Evolutionary conservation across 176 grass and related monocot genomes (phyloP).

Genomic region (Oropetium thomaeum): DNA sequence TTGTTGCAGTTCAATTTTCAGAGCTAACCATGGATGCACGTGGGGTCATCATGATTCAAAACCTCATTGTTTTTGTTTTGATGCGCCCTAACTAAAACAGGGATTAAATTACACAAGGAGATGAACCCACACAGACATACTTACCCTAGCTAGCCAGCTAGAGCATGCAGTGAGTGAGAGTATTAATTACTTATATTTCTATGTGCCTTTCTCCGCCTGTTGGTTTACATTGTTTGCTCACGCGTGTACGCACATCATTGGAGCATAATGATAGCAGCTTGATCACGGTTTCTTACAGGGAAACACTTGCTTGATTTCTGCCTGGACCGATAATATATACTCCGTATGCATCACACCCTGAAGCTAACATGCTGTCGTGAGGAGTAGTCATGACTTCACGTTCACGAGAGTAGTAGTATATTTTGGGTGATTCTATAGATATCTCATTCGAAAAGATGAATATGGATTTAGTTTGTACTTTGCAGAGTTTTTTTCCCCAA

Average conservation of each 20-base stretch:
- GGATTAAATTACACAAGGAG: constrained; percentile 22
- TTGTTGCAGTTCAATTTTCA: background rate
- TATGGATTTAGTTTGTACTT: background rate
- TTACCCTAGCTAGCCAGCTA: constrained; percentile 38
- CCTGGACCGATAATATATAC: constrained; percentile 1
- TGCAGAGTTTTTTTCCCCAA: background rate
- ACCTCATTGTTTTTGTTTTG: constrained; percentile 45
- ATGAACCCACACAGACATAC: constrained; percentile 40
- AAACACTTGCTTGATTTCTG: constrained; percentile 18
- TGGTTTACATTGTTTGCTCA: constrained; percentile 17
- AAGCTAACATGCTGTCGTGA: constrained; percentile 1
- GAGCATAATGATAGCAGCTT: constrained; percentile 28
- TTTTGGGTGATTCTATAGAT: background rate
- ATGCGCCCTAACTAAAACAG: constrained; percentile 22
- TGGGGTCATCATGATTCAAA: constrained; percentile 44
- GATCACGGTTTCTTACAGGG: constrained; percentile 41
- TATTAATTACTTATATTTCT: constrained; percentile 28
- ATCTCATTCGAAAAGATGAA: background rate
- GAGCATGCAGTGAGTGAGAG: constrained; percentile 19
- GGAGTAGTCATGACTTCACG: too few species aligned
- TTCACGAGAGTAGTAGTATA: background rate
- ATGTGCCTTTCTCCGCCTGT: background rate
- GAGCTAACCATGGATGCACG: constrained; percentile 30
- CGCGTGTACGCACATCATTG: constrained; percentile 24
- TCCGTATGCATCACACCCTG: background rate